Evolutionary conservation across 805 yeast species (phyloP), one percentile per base, ranked within the genome.

Genomic region (Henningerozyma blattae): DNA sequence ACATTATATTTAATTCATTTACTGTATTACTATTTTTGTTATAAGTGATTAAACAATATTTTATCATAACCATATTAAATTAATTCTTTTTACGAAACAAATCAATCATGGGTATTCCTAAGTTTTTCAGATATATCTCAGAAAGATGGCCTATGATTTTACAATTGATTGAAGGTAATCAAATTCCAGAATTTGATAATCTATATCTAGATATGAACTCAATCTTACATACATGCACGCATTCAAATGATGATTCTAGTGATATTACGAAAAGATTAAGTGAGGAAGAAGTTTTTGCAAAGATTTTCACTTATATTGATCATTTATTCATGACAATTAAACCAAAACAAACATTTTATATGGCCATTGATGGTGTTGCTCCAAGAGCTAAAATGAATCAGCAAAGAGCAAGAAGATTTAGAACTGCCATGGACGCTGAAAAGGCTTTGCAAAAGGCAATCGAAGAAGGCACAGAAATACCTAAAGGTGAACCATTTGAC

Each of bases 351-450:
- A 73, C 79, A 12, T 83, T 89, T 46, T 87, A 80, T 54, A 86
- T 89, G 95, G 97, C 98, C 3, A 83, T 89, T 48, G 98, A 89
- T 62, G 98, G 98, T 54, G 97, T 89, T 33, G 98, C 98, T 0
- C 98, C 98, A 28, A 68, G 98, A 55, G 98, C 98, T 9, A 89
- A 89, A 54, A 87, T 89, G 95, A 89, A 89, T 55, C 97, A 89
- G 59, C 98, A 89, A 59, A 74, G 98, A 61, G 76, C 95, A 0
- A 77, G 98, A 67, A 75, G 98, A 62, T 89, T 89, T 58, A 69
- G 95, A 58, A 77, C 95, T 20, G 97, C 95, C 1, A 69, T 76
- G 47, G 97, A 89, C 51, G 95, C 95, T 2, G 94, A 89, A 53
- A 75, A 74, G 44, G 77, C 76, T 33, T 52, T 81, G 51, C 67